Base-by-base conservation (phyloP, 257 asterid genomes). In the Ilex aquifolium region DNA sequence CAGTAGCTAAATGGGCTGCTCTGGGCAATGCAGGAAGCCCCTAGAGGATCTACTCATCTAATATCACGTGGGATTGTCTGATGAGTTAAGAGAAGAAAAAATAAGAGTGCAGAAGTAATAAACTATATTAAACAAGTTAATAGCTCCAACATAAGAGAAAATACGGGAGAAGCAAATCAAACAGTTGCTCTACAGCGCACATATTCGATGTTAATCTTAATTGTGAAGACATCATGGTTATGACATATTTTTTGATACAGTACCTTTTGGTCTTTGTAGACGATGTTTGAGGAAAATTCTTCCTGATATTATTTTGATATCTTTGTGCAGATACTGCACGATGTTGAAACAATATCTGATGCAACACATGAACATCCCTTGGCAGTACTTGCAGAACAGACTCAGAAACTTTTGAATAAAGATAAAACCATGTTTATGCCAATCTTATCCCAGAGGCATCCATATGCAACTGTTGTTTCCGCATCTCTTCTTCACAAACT, bases 401-500 rank as follows among this genome's bases (percentile, higher is more conserved):
- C 89, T 66, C 72, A 73, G 83, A 78, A 66, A 69, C 80, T 92
- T 62, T 68, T 85, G 83, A 78, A 70, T 61, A 89, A 75, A 64
- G 91, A 82, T 53, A 74, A 76, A 27, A 63, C 82, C 64, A 48
- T 78, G 69, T 87, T 89, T 79, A 76, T 81, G 72, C 97, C 99
- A 68, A 85, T 85, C 70, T 73, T 92, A 61, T 64, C 85, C 73
- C 79, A 74, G 74, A 71, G 96, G 75, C 95, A 87, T 72, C 87
- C 72, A 60, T 81, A 77, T 76, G 97, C 87, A 59, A 69, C 80
- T 80, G 94, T 91, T 72, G 85, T 89, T 77, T 83, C 91, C 56
- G 93, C 94, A 57, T 92, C 96, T 72, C 92, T 89, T 54, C 56
- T 92, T 67, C 99, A 92, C 83, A 92, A 85, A 82, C 89, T 92